phyloP scores from a whole-genome alignment of 352 stramenopile species.

The Blastocystis sp. region DNA sequence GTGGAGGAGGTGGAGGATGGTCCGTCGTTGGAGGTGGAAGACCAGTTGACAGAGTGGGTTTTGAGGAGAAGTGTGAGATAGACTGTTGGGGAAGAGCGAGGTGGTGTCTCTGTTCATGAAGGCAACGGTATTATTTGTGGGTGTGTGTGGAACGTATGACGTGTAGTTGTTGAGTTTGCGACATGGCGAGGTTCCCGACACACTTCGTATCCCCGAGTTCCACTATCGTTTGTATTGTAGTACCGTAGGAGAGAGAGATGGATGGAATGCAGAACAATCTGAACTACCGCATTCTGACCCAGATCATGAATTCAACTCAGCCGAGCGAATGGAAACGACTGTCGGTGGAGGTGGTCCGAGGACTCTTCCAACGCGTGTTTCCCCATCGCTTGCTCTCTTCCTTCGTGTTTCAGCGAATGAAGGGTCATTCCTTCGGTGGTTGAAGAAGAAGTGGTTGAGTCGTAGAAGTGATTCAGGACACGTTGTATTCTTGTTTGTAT shows the following conservation, averaged over 20 bases:
- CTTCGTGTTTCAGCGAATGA: neutral
- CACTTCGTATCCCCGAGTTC: neutral
- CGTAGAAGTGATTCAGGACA: neutral
- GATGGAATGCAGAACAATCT: no score
- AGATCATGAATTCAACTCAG: no score
- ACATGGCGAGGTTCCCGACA: neutral
- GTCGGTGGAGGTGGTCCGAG: neutral
- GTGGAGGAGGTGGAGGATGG: neutral
- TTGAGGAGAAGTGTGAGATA: neutral
- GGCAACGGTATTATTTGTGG: neutral
- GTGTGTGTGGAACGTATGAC: neutral
- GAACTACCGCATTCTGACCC: neutral
- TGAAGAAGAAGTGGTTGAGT: no score
- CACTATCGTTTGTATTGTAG: no score
- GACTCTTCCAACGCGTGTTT: neutral
- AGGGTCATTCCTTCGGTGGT: neutral
- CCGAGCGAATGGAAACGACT: no score
- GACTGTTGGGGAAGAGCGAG: neutral
- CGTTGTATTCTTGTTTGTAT: conserved; percentile 1
- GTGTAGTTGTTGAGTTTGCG: neutral
- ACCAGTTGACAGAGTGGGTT: neutral
- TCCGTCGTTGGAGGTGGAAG: neutral
- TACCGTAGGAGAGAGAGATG: no score
- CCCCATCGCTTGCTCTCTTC: neutral
- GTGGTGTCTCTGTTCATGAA: neutral